These are phyloP conservation scores for Amorphotheca resinae DNA, from an alignment of 495 filamentous ascomycete genomes.

Conservation along the genomic window DNA sequence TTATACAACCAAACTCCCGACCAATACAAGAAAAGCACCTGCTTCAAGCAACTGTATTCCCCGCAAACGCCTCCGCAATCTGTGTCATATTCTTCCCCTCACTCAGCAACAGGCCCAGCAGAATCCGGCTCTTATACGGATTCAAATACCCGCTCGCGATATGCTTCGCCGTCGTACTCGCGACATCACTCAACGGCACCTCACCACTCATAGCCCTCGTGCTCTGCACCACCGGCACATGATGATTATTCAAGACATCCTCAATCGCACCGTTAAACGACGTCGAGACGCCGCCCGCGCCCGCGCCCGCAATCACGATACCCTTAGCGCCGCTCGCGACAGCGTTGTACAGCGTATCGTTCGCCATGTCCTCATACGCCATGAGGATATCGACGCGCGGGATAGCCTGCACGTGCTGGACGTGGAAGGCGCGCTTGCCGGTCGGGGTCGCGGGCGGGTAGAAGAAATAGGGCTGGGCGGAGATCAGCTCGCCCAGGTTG, in stretches of 20 bases:
- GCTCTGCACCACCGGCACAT: constrained; percentile 29
- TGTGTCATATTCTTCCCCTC: constrained; percentile 19
- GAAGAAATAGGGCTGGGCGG: constrained; percentile 29
- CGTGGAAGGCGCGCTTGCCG: constrained; percentile 23
- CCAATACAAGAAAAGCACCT: no score
- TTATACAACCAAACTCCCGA: no score
- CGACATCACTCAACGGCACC: constrained; percentile 21
- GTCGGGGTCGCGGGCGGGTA: constrained; percentile 26
- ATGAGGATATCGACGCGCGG: constrained; percentile 28
- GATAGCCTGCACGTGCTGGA: constrained; percentile 21
- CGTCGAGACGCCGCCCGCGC: constrained; percentile 17
- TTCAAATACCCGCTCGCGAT: constrained; percentile 26
- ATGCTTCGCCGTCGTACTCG: constrained; percentile 7
- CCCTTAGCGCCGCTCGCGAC: constrained; percentile 28
- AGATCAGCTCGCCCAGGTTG: constrained; percentile 28
- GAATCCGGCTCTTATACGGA: constrained; percentile 22
- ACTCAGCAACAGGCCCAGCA: constrained; percentile 23
- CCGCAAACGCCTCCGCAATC: constrained; percentile 19
- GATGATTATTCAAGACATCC: constrained; percentile 32
- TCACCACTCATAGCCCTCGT: constrained; percentile 26
- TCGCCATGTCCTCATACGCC: constrained; percentile 23
- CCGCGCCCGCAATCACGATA: constrained; percentile 21
- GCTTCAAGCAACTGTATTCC: constrained; percentile 12
- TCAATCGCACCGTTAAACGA: constrained; percentile 31
- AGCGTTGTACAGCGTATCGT: constrained; percentile 25